phyloP scores from a whole-genome alignment of 306 rosid species.

The Neltuma alba region DNA sequence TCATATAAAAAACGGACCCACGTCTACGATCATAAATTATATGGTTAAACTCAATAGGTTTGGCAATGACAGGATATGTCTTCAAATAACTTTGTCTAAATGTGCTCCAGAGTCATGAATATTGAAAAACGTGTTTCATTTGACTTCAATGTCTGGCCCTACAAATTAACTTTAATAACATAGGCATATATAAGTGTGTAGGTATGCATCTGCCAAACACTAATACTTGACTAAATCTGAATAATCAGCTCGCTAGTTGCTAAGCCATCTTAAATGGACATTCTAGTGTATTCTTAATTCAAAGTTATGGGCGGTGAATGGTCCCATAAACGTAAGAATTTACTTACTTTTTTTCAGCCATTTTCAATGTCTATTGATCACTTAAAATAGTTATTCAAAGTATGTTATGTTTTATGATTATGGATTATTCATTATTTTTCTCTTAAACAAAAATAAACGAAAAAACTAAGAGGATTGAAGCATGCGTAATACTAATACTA shows the following conservation, averaged over 20 bases:
- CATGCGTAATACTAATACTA: too few species aligned
- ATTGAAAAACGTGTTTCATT: not conserved
- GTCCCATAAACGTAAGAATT: not conserved
- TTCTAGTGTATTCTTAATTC: not conserved
- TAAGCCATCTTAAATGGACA: not conserved
- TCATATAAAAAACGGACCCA: too few species aligned
- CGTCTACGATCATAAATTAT: too few species aligned
- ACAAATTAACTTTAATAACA: not conserved
- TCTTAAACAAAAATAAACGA: too few species aligned
- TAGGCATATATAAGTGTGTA: too few species aligned
- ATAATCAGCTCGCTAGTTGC: not conserved
- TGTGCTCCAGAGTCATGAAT: not conserved
- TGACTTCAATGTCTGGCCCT: not conserved
- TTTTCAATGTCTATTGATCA: not conserved
- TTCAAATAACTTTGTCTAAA: not conserved
- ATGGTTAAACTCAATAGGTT: not conserved
- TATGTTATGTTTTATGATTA: not conserved
- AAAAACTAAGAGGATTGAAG: too few species aligned
- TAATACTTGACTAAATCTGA: not conserved
- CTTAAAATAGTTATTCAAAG: not conserved
- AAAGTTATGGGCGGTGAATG: not conserved
- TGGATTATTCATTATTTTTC: too few species aligned
- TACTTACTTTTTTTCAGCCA: not conserved
- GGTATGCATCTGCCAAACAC: not conserved
- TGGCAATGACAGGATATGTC: not conserved